Percentiles rank a stretch among this genome's conserved stretches.
Evolutionary conservation across 805 yeast species (phyloP).

Genomic region (Tetrapisispora fleetii): DNA sequence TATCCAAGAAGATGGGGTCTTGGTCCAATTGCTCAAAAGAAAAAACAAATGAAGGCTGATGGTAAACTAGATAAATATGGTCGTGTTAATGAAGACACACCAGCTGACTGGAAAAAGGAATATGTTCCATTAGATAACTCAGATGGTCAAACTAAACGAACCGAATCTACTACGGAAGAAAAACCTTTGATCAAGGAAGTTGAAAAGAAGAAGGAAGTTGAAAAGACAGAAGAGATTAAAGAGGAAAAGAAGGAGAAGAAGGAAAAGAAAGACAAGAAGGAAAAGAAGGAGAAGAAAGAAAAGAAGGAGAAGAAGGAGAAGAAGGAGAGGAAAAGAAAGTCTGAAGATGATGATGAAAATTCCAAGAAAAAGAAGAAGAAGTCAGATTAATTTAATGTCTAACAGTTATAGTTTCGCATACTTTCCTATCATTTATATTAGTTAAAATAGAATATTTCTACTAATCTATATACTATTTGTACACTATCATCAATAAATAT

Average conservation of each 20-base stretch:
- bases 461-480: constrained; percentile 1
- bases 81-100: constrained; percentile 86
- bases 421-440: background rate
- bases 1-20: constrained; percentile 99
- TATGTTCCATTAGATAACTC: constrained; percentile 64
- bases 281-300: constrained; percentile 4
- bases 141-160: constrained; percentile 32
- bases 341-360: constrained; percentile 5
- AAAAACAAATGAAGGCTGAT: constrained; percentile 94
- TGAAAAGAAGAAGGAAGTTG: background rate
- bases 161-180: constrained; percentile 26
- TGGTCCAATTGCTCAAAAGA: constrained; percentile 97
- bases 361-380: constrained; percentile 7
- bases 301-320: constrained; percentile 5
- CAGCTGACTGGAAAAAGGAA: constrained; percentile 79
- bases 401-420: background rate
- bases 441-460: background rate
- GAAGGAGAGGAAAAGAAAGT: constrained; percentile 6
- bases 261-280: constrained; percentile 5
- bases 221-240: background rate
- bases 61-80: constrained; percentile 97
- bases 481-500: constrained; percentile 1
- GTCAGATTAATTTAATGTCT: constrained; percentile 1
- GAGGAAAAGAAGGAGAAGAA: constrained; percentile 2
- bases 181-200: constrained; percentile 3